Evolutionary conservation across 1,284 basidiomycete genomes (phyloP).

Genomic region (Porodaedalea pini): DNA sequence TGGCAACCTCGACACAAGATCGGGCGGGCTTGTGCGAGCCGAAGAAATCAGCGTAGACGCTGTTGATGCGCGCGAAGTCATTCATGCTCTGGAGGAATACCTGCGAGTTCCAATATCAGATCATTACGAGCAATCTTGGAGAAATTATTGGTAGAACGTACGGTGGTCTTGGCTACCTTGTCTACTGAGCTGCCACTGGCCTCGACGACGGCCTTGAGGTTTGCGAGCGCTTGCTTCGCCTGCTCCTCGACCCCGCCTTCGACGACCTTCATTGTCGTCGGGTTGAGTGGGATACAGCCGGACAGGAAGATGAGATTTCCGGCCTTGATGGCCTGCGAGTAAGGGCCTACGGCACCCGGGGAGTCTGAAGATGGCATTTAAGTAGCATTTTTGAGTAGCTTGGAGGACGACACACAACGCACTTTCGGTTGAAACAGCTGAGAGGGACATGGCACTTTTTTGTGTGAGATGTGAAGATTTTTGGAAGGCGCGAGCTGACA

Average conservation of each 20-base stretch:
- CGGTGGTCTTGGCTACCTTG: slow-evolving; percentile 85
- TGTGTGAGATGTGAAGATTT: not conserved
- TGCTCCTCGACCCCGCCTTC: slow-evolving; percentile 81
- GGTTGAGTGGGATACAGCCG: slow-evolving; percentile 86
- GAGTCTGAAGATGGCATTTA: slow-evolving; percentile 51
- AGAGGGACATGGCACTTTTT: slow-evolving; percentile 17
- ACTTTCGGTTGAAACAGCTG: slow-evolving; percentile 18
- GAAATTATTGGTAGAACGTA: slow-evolving; percentile 33
- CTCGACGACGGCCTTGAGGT: slow-evolving; percentile 81
- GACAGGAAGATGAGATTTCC: slow-evolving; percentile 87
- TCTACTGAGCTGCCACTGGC: slow-evolving; percentile 75
- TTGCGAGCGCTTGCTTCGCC: slow-evolving; percentile 81
- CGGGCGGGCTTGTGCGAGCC: slow-evolving; percentile 91
- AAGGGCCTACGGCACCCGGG: slow-evolving; percentile 85
- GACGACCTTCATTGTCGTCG: slow-evolving; percentile 71
- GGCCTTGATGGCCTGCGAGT: slow-evolving; percentile 84
- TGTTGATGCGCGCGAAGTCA: slow-evolving; percentile 85
- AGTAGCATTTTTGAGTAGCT: not conserved
- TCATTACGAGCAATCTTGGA: not conserved
- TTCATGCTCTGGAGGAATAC: slow-evolving; percentile 93
- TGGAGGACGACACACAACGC: not conserved
- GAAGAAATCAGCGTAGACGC: slow-evolving; percentile 75
- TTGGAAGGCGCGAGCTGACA: not conserved
- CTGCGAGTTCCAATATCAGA: slow-evolving; percentile 35
- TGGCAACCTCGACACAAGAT: slow-evolving; percentile 82